Conservation (phyloP, 148 eudicot genomes). For the Suaeda aralocaspica region DNA sequence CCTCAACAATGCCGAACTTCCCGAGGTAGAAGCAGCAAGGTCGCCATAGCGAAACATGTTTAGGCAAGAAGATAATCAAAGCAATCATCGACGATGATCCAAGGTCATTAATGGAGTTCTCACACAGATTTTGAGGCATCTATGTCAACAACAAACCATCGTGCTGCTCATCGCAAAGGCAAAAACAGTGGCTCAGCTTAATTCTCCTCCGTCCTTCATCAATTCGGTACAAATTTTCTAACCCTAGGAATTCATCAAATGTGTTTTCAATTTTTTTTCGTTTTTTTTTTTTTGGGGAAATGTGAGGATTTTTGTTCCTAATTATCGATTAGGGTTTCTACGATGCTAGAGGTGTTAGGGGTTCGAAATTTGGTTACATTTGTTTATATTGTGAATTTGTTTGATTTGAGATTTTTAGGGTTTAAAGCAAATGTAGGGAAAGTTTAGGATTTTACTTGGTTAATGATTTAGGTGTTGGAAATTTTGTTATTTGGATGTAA, state of each 20-base stretch:
- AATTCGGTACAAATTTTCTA: conserved; percentile 64
- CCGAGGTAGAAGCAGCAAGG: conserved; percentile 95
- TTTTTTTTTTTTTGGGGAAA: background rate
- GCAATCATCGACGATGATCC: conserved; percentile 61
- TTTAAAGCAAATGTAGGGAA: too few relatives aligned
- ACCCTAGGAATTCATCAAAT: conserved; percentile 29
- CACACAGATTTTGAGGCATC: conserved; percentile 59
- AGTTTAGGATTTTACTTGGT: too few relatives aligned
- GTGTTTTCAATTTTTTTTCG: background rate
- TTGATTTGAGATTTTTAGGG: too few relatives aligned
- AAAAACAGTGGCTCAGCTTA: conserved; percentile 88
- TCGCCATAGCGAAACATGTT: conserved; percentile 64
- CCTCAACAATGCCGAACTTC: conserved; percentile 77
- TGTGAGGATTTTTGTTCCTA: conserved; percentile 19
- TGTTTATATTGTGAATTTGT: background rate
- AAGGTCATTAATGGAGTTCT: conserved; percentile 78
- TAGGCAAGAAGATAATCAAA: conserved; percentile 65
- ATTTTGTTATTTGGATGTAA: background rate
- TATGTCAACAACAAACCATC: conserved; percentile 68
- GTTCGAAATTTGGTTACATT: background rate
- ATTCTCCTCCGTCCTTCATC: conserved; percentile 94
- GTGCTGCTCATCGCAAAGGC: conserved; percentile 80
- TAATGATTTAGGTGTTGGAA: too few relatives aligned
- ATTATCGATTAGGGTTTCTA: background rate
- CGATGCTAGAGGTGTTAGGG: background rate